phyloP scores from a whole-genome alignment of 306 rosid species.

The Cucurbita ficifolia region DNA sequence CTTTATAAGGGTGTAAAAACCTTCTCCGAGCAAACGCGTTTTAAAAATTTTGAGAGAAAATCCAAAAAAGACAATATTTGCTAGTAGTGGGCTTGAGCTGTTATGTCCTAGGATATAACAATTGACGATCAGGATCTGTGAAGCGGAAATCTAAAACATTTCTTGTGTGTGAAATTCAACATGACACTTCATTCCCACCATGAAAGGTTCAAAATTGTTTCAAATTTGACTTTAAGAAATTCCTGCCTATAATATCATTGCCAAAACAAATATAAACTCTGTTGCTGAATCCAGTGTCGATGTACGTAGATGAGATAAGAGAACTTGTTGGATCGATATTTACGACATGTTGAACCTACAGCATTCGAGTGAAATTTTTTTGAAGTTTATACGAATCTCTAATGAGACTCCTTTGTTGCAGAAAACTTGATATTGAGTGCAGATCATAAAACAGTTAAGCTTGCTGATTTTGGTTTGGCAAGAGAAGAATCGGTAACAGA shows the following conservation, averaged over 20 bases:
- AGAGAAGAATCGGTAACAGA: slow-evolving; percentile 13
- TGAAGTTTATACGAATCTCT: too few relatives aligned
- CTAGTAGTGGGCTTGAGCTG: too few relatives aligned
- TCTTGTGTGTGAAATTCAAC: neutral
- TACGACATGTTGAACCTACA: neutral
- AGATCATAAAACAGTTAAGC: slow-evolving; percentile 9
- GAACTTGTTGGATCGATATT: neutral
- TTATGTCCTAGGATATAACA: too few relatives aligned
- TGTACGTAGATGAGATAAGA: neutral
- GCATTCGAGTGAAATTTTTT: neutral
- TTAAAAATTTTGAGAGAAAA: too few relatives aligned
- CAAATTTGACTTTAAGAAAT: too few relatives aligned
- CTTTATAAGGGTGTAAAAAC: too few relatives aligned
- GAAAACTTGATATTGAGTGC: slow-evolving; percentile 12
- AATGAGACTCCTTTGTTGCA: neutral
- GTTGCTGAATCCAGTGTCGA: neutral
- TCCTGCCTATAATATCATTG: neutral
- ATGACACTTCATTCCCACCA: neutral
- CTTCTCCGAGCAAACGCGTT: too few relatives aligned
- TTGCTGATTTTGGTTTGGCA: slow-evolving; percentile 14
- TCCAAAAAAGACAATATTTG: too few relatives aligned
- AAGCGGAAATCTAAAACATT: neutral
- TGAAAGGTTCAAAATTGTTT: neutral
- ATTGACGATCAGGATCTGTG: neutral
- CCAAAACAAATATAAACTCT: neutral